Percentiles rank a stretch among this genome's conserved stretches.
Evolutionary conservation across 495 filamentous ascomycete genomes (phyloP).

Genomic region (Penicillium manginii): DNA sequence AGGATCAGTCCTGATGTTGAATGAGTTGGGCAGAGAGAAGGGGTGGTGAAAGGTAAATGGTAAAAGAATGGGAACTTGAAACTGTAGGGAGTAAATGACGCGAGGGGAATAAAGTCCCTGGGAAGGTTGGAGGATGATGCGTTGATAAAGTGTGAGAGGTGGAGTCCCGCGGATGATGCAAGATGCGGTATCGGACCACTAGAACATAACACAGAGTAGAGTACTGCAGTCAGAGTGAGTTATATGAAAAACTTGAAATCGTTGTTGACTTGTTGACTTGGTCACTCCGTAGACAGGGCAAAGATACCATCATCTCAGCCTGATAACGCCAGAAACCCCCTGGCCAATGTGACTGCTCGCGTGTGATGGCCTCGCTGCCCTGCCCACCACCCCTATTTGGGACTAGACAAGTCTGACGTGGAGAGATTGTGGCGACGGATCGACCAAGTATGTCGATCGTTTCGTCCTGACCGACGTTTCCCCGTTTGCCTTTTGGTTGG

Average conservation of each 20-base stretch:
- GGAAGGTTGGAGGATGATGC: slow-evolving; percentile 23
- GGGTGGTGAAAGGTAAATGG: not conserved
- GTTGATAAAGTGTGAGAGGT: slow-evolving; percentile 21
- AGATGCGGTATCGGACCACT: slow-evolving; percentile 26
- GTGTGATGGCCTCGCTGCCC: slow-evolving; percentile 18
- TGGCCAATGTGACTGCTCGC: slow-evolving; percentile 26
- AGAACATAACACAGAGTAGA: not conserved
- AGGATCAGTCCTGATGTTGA: not conserved
- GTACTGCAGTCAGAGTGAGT: too few relatives aligned
- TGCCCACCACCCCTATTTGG: not conserved
- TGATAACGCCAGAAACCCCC: slow-evolving; percentile 5
- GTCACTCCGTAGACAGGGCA: too few relatives aligned
- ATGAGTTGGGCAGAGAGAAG: not conserved
- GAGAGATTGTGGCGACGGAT: slow-evolving; percentile 21
- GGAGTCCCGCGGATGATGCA: slow-evolving; percentile 16
- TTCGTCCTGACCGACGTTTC: slow-evolving; percentile 1
- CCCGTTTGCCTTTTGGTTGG: not conserved
- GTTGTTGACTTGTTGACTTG: too few relatives aligned
- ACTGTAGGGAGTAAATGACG: not conserved
- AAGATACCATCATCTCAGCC: not conserved
- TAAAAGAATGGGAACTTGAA: not conserved
- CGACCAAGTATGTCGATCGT: slow-evolving; percentile 8
- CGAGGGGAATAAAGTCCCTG: not conserved
- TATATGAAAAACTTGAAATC: not conserved
- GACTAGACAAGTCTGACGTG: slow-evolving; percentile 17